phyloP scores from a whole-genome alignment of 2,329 filamentous ascomycete species.

The Calcarisporium arbuscula region DNA sequence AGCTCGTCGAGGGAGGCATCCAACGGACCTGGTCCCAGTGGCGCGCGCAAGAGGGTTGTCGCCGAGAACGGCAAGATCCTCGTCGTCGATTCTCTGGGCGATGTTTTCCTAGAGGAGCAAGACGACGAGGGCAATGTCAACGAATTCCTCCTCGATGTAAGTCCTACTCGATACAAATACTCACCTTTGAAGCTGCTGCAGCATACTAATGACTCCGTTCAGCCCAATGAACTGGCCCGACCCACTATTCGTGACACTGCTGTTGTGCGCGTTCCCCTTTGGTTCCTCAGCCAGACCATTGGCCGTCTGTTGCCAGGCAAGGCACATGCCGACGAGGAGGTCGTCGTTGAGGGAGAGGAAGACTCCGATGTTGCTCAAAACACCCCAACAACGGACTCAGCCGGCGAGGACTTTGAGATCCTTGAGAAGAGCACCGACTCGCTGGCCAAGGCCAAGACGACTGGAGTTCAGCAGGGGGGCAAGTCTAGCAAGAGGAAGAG shows the following conservation, averaged over 20 bases:
- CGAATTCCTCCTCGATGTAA: conserved; percentile 83
- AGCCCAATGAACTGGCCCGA: conserved; percentile 72
- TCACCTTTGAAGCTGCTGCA: not conserved
- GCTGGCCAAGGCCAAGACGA: conserved; percentile 44
- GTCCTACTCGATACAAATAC: conserved; percentile 25
- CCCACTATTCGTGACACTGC: conserved; percentile 80
- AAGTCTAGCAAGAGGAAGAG: conserved; percentile 47
- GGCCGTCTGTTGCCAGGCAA: conserved; percentile 42
- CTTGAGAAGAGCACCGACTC: conserved; percentile 55
- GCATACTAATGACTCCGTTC: conserved; percentile 14
- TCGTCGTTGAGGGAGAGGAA: conserved; percentile 34
- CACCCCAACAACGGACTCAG: conserved; percentile 51
- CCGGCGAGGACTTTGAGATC: conserved; percentile 56
- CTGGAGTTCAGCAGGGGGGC: conserved; percentile 37
- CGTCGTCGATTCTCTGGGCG: conserved; percentile 84
- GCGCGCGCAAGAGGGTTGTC: conserved; percentile 78
- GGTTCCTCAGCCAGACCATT: conserved; percentile 55
- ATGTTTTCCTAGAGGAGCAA: conserved; percentile 91
- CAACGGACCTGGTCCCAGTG: conserved; percentile 51
- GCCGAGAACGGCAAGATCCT: conserved; percentile 94
- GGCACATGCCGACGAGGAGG: conserved; percentile 27
- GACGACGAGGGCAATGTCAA: conserved; percentile 78
- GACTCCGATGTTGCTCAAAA: conserved; percentile 44
- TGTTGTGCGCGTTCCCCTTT: conserved; percentile 71
- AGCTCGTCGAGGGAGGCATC: conserved; percentile 37